These are phyloP conservation scores for Hemisphaericaspora xylofermentans DNA, from an alignment of 1,139 yeast genomes.

Conservation along the genomic window DNA sequence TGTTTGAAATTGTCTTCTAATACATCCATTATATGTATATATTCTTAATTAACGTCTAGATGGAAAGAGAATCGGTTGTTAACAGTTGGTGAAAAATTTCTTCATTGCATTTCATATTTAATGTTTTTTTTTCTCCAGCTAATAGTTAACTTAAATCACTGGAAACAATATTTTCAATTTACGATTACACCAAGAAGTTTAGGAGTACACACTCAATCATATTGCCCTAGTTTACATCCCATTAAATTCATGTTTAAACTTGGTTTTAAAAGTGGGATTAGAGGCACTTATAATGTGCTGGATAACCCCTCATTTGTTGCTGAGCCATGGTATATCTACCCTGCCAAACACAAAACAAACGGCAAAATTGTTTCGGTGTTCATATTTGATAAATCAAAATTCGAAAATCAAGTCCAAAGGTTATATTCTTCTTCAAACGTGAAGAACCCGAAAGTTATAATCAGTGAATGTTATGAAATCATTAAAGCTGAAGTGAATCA, in stretches of 20 bases:
- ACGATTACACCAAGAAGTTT: too few species aligned
- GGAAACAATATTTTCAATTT: too few species aligned
- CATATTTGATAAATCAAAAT: conserved; percentile 79
- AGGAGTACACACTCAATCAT: too few species aligned
- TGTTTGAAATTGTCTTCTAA: conserved; percentile 56
- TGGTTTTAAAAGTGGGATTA: conserved; percentile 62
- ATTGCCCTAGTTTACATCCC: too few species aligned
- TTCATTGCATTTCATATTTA: too few species aligned
- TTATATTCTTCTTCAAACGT: conserved; percentile 45
- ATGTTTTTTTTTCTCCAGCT: too few species aligned
- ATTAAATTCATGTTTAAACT: conserved; percentile 34
- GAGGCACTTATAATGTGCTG: conserved; percentile 71
- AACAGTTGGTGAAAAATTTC: too few species aligned
- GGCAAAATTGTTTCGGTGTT: conserved; percentile 74
- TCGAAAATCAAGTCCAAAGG: conserved; percentile 56
- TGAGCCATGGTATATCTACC: conserved; percentile 85
- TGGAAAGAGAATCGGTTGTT: too few species aligned
- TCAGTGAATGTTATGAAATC: conserved; percentile 41
- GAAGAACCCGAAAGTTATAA: conserved; percentile 38
- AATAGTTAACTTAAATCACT: too few species aligned
- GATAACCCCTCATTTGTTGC: conserved; percentile 70
- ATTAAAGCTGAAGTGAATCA: conserved; percentile 57
- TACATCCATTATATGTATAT: conserved; percentile 43
- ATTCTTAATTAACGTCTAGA: too few species aligned
- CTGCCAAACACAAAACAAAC: conserved; percentile 68